Percentiles rank a stretch among this genome's conserved stretches.
phyloP scores from a whole-genome alignment of 257 asterid genomes.

The Przewalskia tangutica region DNA sequence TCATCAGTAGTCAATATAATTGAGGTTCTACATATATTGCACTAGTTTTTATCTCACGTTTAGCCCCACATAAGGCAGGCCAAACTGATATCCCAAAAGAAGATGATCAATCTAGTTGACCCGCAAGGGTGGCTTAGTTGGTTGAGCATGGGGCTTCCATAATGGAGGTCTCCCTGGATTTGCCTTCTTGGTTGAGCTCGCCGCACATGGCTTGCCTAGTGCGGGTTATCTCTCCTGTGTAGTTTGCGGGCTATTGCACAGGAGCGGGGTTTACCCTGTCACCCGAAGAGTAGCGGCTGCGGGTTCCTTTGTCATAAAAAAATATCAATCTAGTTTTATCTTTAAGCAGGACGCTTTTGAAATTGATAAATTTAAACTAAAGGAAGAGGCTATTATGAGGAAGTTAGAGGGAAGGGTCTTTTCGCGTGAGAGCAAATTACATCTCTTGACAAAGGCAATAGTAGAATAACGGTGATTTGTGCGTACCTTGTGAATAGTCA shows the following conservation, averaged over 20 bases:
- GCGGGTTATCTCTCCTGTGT: no score
- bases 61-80: not conserved
- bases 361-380: not conserved
- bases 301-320: not conserved
- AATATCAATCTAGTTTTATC: not conserved
- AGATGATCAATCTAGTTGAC: not conserved
- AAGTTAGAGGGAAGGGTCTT: no score
- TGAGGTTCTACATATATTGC: not conserved
- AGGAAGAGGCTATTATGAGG: no score
- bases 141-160: no score
- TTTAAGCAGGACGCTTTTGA: not conserved
- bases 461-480: not conserved
- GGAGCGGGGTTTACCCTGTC: no score
- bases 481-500: not conserved
- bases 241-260: no score
- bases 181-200: no score
- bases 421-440: not conserved
- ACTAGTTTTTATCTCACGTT: not conserved
- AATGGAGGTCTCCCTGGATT: no score
- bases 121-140: no score
- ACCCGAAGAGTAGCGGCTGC: no score
- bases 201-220: no score
- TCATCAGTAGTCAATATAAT: not conserved
- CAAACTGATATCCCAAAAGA: not conserved
- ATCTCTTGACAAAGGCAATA: not conserved